A percentile compares a stretch with the other conserved stretches of the same genome.
Conservation (phyloP, 176 grass and related monocot genomes). For the Puccinellia tenuiflora region DNA sequence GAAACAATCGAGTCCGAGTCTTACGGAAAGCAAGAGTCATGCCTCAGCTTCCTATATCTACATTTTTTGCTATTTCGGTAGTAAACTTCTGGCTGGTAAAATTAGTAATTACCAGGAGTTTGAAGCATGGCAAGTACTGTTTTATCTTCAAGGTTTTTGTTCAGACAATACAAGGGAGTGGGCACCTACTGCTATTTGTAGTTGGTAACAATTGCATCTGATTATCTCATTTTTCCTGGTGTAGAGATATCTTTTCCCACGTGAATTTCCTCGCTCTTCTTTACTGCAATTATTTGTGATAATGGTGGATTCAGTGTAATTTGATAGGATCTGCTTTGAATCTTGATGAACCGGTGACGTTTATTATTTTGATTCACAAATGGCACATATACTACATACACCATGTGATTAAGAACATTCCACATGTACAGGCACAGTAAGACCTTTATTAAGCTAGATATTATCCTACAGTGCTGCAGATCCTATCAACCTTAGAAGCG, state of each 20-base stretch:
- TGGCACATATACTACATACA: not conserved
- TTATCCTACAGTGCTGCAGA: not conserved
- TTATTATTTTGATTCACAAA: conserved; percentile 21
- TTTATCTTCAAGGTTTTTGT: conserved; percentile 18
- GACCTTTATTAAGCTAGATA: not conserved
- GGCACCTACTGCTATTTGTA: conserved; percentile 16
- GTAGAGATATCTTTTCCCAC: not conserved
- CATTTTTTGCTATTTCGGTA: conserved; percentile 35
- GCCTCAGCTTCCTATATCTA: not conserved
- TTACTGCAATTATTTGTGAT: not conserved
- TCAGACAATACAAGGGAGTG: conserved; percentile 3
- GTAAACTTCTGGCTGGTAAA: conserved; percentile 34
- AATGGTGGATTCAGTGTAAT: not conserved
- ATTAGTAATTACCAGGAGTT: conserved; percentile 27
- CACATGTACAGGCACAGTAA: conserved; percentile 14
- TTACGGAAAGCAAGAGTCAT: not conserved
- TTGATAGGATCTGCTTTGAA: not conserved
- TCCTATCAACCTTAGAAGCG: not conserved
- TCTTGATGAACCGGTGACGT: not conserved
- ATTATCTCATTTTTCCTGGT: not conserved
- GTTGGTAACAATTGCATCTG: conserved; percentile 24
- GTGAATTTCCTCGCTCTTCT: not conserved
- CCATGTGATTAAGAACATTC: conserved; percentile 2
- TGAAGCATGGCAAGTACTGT: conserved; percentile 12
- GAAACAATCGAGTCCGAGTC: not conserved